Percentiles rank a stretch among this genome's conserved stretches.
phyloP scores from a whole-genome alignment of 139 green algal species.

The Edaphochlamys debaryana region DNA sequence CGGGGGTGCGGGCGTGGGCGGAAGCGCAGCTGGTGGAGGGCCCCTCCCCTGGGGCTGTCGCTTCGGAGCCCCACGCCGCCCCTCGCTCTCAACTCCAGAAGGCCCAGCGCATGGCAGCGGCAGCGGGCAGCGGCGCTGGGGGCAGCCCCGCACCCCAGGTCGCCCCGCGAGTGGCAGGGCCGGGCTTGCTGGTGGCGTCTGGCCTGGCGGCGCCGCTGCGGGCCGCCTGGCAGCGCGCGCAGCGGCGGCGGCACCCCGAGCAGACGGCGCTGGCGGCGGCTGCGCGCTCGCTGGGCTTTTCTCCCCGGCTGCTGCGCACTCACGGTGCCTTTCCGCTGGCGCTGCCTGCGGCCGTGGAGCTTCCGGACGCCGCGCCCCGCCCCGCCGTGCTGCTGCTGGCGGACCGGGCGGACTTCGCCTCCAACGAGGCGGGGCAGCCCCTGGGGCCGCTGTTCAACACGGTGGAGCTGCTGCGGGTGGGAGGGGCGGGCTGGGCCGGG shows the following conservation, averaged over 20 bases:
- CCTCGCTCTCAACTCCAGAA: too few species aligned
- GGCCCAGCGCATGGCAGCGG: too few species aligned
- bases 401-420: constrained; percentile 16
- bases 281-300: neutral
- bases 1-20: neutral
- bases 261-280: constrained; percentile 30
- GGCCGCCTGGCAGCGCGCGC: neutral
- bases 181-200: neutral
- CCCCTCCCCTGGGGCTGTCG: neutral
- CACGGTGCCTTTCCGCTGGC: constrained; percentile 8
- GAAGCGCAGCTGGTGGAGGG: neutral
- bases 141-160: too few species aligned
- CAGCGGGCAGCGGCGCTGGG: too few species aligned
- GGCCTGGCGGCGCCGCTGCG: neutral
- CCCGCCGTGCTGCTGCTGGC: constrained; percentile 38
- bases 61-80: too few species aligned
- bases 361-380: neutral
- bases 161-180: neutral
- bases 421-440: constrained; percentile 22
- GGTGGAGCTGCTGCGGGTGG: constrained; percentile 34
- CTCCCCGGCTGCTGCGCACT: constrained; percentile 24
- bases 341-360: constrained; percentile 5
- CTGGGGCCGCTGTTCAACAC: constrained; percentile 39
- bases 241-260: constrained; percentile 28
- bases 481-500: neutral